Base-by-base conservation (phyloP, 2,329 filamentous ascomycete species). In the Cordyceps pruinosa region DNA sequence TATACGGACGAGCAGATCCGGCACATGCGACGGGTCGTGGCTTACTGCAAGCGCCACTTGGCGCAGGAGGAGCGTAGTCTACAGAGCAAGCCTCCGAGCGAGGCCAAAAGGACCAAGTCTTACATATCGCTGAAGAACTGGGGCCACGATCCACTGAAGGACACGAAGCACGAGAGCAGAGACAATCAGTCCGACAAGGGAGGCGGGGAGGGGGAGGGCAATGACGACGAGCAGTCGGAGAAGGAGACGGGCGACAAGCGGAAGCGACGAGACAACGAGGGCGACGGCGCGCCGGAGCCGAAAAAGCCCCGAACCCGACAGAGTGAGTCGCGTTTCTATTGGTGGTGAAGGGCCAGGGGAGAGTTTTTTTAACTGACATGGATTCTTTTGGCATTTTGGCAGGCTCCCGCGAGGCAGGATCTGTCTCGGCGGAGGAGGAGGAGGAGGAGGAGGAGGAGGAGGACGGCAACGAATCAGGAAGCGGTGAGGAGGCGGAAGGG, bases 11-110 rank as follows among this genome's bases (percentile, higher is more conserved):
- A 77, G 7, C 71, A 76, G 56, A 60, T 86, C 21, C 69, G 76
- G 48, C 84, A 85, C 61, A 85, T 85, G 82, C 74, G 83, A 49
- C 79, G 77, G 61, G 84, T 86, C 0, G 83, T 85, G 1, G 75
- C 83, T 0, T 86, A 86, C 61, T 85, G 81, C 66, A 88, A 87
- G 66, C 75, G 84, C 5, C 84, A 87, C 70, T 70, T 88, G 0
- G 84, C 84, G 0, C 84, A 87, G 63, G 84, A 88, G 67, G 75
- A 78, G 57, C 78, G 76, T 60, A 75, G 74, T 34, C 85, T 86
- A 63, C 71, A 75, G 57, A 73, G 85, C 61, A 81, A 82, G 51
- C 67, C 75, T 0, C 59, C 66, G 0, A 70, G 72, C 13, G 73
- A 76, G n/a, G 66, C 75, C 8, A 75, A 76, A 48, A 71, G 76